phyloP scores from a whole-genome alignment of 148 eudicot species.

The Silene conica region DNA sequence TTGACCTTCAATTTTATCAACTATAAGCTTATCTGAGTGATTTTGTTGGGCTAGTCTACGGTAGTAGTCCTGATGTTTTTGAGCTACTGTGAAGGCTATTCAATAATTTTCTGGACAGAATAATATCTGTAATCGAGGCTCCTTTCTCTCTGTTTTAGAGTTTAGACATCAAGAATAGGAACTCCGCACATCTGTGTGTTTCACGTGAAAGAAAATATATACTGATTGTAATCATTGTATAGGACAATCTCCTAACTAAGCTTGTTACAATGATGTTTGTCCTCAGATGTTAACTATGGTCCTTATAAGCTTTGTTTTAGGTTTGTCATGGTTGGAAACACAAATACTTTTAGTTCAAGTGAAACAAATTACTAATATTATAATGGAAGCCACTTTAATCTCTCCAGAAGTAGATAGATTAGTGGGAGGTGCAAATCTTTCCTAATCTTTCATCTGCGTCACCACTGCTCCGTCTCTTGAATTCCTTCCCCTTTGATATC shows the following conservation, averaged over 20 bases:
- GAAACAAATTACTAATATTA: background rate
- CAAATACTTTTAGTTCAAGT: background rate
- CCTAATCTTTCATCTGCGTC: background rate
- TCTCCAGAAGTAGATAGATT: background rate
- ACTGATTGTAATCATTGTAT: background rate
- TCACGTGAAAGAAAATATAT: background rate
- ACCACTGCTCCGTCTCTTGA: background rate
- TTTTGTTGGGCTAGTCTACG: background rate
- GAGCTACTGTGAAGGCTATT: background rate
- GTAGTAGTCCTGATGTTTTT: background rate
- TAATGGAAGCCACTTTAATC: background rate
- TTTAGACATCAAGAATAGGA: background rate
- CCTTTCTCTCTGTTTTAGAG: background rate
- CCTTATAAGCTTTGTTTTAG: background rate
- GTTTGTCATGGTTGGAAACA: constrained; percentile 4
- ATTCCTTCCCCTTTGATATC: background rate
- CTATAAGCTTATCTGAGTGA: background rate
- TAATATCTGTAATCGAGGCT: background rate
- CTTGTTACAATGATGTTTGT: background rate
- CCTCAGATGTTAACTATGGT: background rate
- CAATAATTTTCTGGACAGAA: background rate
- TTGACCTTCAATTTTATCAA: background rate
- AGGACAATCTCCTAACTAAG: background rate
- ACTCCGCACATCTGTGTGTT: background rate
- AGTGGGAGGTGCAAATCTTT: background rate